phyloP scores from a whole-genome alignment of 1,284 basidiomycete species.

The Veloporphyrellus conicus region DNA sequence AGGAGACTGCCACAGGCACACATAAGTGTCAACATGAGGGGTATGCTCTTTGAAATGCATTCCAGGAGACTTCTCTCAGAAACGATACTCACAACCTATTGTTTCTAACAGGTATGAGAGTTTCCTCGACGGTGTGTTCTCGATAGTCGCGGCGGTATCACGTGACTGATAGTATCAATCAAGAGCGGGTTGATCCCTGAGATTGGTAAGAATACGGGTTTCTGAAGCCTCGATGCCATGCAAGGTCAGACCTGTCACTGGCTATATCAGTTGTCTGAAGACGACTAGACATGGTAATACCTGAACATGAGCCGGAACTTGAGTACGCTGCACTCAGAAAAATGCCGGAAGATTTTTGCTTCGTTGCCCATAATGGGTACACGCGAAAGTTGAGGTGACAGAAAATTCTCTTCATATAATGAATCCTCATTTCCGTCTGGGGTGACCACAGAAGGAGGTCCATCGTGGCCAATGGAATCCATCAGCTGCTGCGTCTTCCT shows the following conservation, averaged over 20 bases:
- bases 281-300: not conserved
- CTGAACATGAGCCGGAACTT: slow-evolving; percentile 1
- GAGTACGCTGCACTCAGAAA: not conserved
- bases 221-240: not conserved
- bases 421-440: slow-evolving; percentile 13
- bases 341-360: not conserved
- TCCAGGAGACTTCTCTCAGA: not conserved
- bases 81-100: not conserved
- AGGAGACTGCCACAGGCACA: no score
- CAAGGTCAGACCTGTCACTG: slow-evolving; percentile 3
- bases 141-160: not conserved
- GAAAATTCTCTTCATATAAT: slow-evolving; percentile 2
- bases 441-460: slow-evolving; percentile 1
- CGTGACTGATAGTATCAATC: slow-evolving; percentile 1
- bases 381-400: slow-evolving; percentile 1
- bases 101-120: not conserved
- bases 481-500: not conserved
- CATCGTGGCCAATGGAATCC: slow-evolving; percentile 2
- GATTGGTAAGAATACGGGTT: not conserved
- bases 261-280: not conserved
- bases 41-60: slow-evolving; percentile 1
- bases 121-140: not conserved
- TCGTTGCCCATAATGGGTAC: not conserved
- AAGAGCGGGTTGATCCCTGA: no score
- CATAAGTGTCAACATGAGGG: not conserved